Base-by-base conservation (phyloP, 2,329 filamentous ascomycete genomes). In the Pyrenophora tritici-repentis region DNA sequence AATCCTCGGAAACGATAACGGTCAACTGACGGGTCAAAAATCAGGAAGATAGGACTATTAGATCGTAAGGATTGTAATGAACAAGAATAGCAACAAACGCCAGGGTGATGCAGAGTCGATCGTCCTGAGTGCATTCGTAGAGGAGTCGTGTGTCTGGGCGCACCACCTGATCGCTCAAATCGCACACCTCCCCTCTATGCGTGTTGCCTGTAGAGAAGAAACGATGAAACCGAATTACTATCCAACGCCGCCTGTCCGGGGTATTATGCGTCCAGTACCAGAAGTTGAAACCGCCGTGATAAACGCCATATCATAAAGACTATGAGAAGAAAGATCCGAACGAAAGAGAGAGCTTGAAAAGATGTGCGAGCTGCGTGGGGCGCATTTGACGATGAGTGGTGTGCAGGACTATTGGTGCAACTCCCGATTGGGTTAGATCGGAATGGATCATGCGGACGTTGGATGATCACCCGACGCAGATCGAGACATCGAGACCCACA, bases 401-500 rank as follows among this genome's bases (percentile, higher is more conserved):
- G 68, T 67, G 62, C 58, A 62, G 60, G 48, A 51, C 46, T n/a
- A 47, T 43, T 42, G 31, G 54, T 43, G 46, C 57, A 46, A 59
- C 38, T 34, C 59, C 62, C n/a, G 13, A 62, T 58, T 33, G 20
- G 60, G 65, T 56, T 67, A 68, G 64, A 32, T 40, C 17, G 32
- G 22, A 41, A 45, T 34, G 46, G 66, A 67, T 63, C 69, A 65
- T 63, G 60, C 58, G 65, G 60, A 66, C 65, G 58, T 53, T 59
- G 60, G 61, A 57, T 59, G 65, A 70, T 71, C 66, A 70, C 59
- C 66, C 62, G 67, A 68, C 57, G 53, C 46, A 44, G 58, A 60
- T 63, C 56, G 58, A 60, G 56, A 62, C 59, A 60, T 63, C 56
- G 56, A 60, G 56, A 62, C 59, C 50, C 63, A 58, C 62, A 56